phyloP scores from a whole-genome alignment of 768 basidiomycete species.

The Lactifluus hygrophoroides region DNA sequence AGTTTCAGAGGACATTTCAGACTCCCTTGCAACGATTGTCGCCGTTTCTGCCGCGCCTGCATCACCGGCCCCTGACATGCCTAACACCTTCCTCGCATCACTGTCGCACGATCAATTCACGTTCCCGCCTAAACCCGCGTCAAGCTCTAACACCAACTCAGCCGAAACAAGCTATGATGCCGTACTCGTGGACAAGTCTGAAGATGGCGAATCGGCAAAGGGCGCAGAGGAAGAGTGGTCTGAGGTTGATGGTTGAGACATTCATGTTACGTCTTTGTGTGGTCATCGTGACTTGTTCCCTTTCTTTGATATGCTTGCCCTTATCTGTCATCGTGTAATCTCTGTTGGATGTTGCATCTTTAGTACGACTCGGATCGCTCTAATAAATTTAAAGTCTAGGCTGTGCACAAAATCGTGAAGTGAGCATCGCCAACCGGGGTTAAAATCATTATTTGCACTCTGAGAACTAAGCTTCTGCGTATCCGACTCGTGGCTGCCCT shows the following conservation, averaged over 20 bases:
- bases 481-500: too few species aligned
- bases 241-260: conserved; percentile 1
- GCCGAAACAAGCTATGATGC: neutral
- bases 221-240: conserved; percentile 10
- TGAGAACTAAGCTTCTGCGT: too few species aligned
- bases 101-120: conserved; percentile 11
- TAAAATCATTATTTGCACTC: too few species aligned
- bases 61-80: neutral
- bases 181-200: conserved; percentile 2
- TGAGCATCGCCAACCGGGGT: too few species aligned
- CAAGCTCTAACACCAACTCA: neutral
- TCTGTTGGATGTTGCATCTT: neutral
- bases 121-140: conserved; percentile 4
- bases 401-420: too few species aligned
- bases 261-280: neutral
- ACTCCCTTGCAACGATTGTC: neutral
- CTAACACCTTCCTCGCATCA: conserved; percentile 3
- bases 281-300: neutral
- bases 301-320: neutral
- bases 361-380: neutral
- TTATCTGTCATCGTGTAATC: neutral
- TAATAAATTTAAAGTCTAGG: neutral
- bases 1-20: neutral
- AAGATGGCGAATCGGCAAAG: conserved; percentile 4
- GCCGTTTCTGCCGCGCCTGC: neutral